These are phyloP conservation scores for Shiraia bambusicola DNA, from an alignment of 2,329 filamentous ascomycete genomes.

Conservation along the genomic window DNA sequence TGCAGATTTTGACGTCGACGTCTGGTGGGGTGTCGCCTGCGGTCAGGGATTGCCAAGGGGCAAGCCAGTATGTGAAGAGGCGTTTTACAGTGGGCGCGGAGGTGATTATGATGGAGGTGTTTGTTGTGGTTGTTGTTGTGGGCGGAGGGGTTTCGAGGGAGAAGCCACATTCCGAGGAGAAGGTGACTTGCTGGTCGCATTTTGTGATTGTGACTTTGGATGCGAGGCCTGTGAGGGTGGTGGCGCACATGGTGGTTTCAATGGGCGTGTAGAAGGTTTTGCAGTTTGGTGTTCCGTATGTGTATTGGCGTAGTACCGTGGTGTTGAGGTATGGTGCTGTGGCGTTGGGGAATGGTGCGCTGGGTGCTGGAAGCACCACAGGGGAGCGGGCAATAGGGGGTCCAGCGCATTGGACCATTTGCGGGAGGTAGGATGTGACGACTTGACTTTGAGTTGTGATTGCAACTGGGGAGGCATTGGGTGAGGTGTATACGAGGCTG, in stretches of 20 bases:
- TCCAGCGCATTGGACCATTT: constrained; percentile 47
- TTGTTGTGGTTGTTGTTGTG: constrained; percentile 22
- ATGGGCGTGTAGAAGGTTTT: constrained; percentile 46
- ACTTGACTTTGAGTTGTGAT: constrained; percentile 48
- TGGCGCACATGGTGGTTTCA: constrained; percentile 48
- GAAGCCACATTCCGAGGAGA: constrained; percentile 49
- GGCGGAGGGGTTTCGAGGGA: constrained; percentile 38
- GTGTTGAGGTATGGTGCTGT: constrained; percentile 35
- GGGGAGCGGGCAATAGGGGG: constrained; percentile 41
- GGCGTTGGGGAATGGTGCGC: constrained; percentile 43
- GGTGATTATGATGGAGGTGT: constrained; percentile 34
- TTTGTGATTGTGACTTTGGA: constrained; percentile 45
- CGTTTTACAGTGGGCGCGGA: constrained; percentile 42
- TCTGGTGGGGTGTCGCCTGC: constrained; percentile 42
- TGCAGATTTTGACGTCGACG: constrained; percentile 48
- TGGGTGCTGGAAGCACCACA: constrained; percentile 14
- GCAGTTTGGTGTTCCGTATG: constrained; percentile 32
- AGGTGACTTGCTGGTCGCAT: constrained; percentile 50
- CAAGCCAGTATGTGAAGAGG: constrained; percentile 48
- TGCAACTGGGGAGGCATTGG: constrained; percentile 44
- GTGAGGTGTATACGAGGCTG: constrained; percentile 47
- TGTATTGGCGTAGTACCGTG: constrained; percentile 33
- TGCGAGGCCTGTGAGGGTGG: constrained; percentile 46
- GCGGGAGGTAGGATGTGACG: constrained; percentile 46
- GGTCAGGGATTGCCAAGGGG: constrained; percentile 48